These are phyloP conservation scores for Kwoniella dendrophila DNA, from an alignment of 768 basidiomycete species.

Conservation along the genomic window DNA sequence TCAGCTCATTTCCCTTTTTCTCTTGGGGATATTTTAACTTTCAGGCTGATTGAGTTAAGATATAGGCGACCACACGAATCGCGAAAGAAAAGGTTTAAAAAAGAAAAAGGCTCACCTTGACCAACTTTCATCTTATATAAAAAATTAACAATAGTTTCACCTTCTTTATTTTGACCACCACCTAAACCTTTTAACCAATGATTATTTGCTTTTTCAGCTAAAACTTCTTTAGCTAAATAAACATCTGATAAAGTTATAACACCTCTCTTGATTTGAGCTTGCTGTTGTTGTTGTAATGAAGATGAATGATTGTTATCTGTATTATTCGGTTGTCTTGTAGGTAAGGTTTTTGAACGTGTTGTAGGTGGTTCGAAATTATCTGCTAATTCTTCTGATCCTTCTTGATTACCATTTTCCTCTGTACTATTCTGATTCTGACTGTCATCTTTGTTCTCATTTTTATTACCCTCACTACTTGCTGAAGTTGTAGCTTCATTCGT, in stretches of 20 bases:
- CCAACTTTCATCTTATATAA: constrained; percentile 52
- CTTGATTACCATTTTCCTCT: not conserved
- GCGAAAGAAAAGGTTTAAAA: not conserved
- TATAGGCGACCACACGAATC: not conserved
- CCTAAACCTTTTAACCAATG: constrained; percentile 51
- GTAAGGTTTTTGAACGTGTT: constrained; percentile 45
- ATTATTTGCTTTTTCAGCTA: constrained; percentile 50
- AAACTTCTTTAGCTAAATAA: constrained; percentile 38
- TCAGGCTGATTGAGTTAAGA: not conserved
- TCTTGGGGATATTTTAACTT: too few relatives aligned
- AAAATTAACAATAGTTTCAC: constrained; percentile 51
- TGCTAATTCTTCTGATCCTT: constrained; percentile 7
- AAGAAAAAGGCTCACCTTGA: constrained; percentile 38
- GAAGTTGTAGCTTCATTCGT: not conserved
- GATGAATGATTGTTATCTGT: too few relatives aligned
- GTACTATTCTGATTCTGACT: constrained; percentile 64
- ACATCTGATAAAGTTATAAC: constrained; percentile 49
- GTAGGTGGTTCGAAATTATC: constrained; percentile 22
- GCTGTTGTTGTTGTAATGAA: constrained; percentile 17
- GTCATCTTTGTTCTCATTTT: not conserved
- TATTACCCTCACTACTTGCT: not conserved
- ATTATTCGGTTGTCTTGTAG: constrained; percentile 28
- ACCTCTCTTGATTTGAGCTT: constrained; percentile 27
- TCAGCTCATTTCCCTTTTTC: not conserved
- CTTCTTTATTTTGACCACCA: constrained; percentile 52